Conservation (phyloP, 805 yeast genomes). For the Spathaspora arborariae region DNA sequence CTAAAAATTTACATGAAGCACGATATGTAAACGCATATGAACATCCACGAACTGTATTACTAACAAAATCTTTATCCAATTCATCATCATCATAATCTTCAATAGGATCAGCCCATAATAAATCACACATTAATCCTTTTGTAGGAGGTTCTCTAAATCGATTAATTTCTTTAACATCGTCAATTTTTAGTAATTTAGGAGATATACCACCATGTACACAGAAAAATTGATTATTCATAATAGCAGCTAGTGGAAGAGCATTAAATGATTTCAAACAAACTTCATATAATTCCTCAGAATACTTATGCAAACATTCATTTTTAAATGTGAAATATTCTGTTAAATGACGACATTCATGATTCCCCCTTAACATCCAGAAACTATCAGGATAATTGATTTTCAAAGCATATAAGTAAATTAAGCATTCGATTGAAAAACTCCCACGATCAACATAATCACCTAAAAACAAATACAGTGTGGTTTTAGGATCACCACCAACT, state of each 20-base stretch:
- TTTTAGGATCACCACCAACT: constrained; percentile 83
- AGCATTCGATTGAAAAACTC: constrained; percentile 78
- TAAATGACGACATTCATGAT: constrained; percentile 91
- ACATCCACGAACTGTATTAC: constrained; percentile 83
- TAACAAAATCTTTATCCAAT: constrained; percentile 47
- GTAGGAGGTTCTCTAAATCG: constrained; percentile 93
- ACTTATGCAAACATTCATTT: constrained; percentile 85
- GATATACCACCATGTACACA: constrained; percentile 97
- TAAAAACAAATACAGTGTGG: constrained; percentile 74
- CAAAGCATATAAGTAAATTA: constrained; percentile 70
- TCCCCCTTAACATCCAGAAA: constrained; percentile 84
- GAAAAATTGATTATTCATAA: constrained; percentile 90
- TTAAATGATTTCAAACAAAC: constrained; percentile 76
- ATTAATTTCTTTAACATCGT: constrained; percentile 65
- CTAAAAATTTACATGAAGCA: constrained; percentile 77
- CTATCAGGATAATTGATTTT: constrained; percentile 72
- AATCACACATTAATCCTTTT: constrained; percentile 88
- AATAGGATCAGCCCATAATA: constrained; percentile 95
- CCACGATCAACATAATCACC: constrained; percentile 98
- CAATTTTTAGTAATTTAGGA: constrained; percentile 69
- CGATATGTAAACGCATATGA: constrained; percentile 84
- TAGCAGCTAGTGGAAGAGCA: constrained; percentile 85
- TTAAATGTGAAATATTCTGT: constrained; percentile 93
- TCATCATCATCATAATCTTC: constrained; percentile 64
- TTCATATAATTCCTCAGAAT: constrained; percentile 60